Conservation (phyloP, 148 eudicot species). For the Nyssa sinensis region DNA sequence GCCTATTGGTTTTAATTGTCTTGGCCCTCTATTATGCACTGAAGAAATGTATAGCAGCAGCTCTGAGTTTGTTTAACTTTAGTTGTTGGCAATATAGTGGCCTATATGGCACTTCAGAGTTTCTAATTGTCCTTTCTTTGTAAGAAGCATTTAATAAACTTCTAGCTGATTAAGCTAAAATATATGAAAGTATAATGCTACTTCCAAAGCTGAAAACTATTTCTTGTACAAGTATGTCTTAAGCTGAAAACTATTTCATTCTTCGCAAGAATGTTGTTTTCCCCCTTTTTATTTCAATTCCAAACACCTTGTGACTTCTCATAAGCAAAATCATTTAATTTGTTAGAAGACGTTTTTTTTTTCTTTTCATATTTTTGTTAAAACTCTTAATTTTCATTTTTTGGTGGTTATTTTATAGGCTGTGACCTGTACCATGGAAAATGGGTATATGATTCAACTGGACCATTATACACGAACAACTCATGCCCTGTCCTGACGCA, state of each 20-base stretch:
- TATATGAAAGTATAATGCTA: background rate
- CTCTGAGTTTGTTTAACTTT: background rate
- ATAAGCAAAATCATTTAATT: background rate
- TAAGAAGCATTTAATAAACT: background rate
- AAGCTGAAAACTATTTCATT: background rate
- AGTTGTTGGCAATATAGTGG: background rate
- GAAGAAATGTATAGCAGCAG: background rate
- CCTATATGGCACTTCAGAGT: background rate
- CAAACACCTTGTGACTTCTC: background rate
- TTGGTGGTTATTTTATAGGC: conserved; percentile 33
- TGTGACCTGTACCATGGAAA: conserved; percentile 89
- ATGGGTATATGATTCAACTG: conserved; percentile 75
- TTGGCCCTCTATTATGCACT: background rate
- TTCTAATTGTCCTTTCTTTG: background rate
- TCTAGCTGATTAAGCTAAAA: background rate
- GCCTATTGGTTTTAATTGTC: background rate
- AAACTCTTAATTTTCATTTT: conserved; percentile 6
- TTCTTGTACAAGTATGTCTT: background rate
- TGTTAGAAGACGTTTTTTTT: background rate
- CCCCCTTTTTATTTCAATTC: background rate
- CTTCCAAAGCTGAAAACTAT: background rate
- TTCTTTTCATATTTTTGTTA: background rate
- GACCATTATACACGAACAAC: conserved; percentile 73
- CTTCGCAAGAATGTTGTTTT: background rate
- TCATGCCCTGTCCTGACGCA: conserved; percentile 81